Evolutionary conservation across 176 grass and related monocot genomes (phyloP), one percentile per base, ranked within the genome.

Genomic region (Oryza australiensis): DNA sequence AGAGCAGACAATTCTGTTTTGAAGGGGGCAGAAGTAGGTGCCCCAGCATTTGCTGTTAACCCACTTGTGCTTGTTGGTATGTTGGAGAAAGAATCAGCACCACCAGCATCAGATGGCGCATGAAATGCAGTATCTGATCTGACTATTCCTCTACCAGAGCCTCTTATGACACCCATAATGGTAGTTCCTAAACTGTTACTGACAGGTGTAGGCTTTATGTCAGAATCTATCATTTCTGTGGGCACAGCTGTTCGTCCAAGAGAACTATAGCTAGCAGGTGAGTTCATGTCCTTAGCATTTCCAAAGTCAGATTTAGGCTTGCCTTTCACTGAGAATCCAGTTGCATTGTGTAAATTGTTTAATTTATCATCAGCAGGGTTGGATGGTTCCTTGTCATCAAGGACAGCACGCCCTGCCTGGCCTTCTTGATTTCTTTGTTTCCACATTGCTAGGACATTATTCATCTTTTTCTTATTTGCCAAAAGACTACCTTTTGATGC

Each of bases 391-490:
- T 92, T 97, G 49, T 94, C 96, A 80, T 95, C 85, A 76, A 83
- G 38, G 29, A 74, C 62, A 85, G 78, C 29, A 80, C 68, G 81
- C 55, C 80, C 66, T 83, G 80, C 68, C 75, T 99, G 92, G 8
- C 93, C 84, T 88, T 99, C 97, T 80, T 99, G 88, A 89, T 90
- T 99, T 70, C 93, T 95, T 89, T 99, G 93, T 74, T 95, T 99
- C 96, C 96, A 99, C 89, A 99, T 90, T 28, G 92, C 89, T 82
- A 95, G 84, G 63, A 99, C 96, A 93, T 99, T 94, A 77, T 90
- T 99, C 93, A 99, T 99, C 85, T 99, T 99, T 83, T 99, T 99
- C 89, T 95, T 99, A 83, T 95, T 99, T 37, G 93, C 93, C 66
- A 99, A 79, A 22, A 95, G 87, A 85, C 77, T 99, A 80, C 37